Conservation (phyloP, 1,284 basidiomycete genomes). For the Tylopilus orsonianus region DNA sequence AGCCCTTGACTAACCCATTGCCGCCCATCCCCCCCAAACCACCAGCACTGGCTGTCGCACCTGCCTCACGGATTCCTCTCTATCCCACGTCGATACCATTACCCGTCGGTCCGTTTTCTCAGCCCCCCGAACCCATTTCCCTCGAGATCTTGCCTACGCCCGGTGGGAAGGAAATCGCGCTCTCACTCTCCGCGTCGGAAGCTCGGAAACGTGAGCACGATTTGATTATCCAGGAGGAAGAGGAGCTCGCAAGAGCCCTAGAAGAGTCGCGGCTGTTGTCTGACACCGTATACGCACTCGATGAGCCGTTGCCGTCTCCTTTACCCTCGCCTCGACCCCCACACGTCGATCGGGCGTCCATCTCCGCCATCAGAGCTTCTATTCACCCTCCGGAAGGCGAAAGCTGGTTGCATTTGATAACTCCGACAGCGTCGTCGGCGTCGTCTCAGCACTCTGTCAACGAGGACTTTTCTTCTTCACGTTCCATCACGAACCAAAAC, state of each 20-base stretch:
- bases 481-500: neutral
- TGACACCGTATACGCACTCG: conserved; percentile 16
- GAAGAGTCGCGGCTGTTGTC: conserved; percentile 52
- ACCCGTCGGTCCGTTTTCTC: conserved; percentile 15
- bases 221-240: conserved; percentile 49
- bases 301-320: conserved; percentile 14
- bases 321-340: conserved; percentile 6
- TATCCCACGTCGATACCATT: conserved; percentile 35
- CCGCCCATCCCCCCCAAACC: conserved; percentile 37
- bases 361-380: conserved; percentile 15
- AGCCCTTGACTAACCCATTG: conserved; percentile 19
- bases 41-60: conserved; percentile 13
- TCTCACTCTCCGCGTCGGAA: conserved; percentile 58
- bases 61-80: conserved; percentile 29
- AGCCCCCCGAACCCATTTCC: conserved; percentile 10
- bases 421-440: conserved; percentile 29
- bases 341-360: conserved; percentile 19
- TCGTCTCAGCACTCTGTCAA: conserved; percentile 21
- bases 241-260: conserved; percentile 62
- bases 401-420: conserved; percentile 35
- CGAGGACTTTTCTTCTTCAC: conserved; percentile 12
- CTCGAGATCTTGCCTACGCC: conserved; percentile 1
- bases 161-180: conserved; percentile 39
- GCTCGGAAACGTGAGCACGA: conserved; percentile 39
- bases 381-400: conserved; percentile 28